phyloP scores from a whole-genome alignment of 805 yeast genomes.

The Kluyveromyces siamensis region DNA sequence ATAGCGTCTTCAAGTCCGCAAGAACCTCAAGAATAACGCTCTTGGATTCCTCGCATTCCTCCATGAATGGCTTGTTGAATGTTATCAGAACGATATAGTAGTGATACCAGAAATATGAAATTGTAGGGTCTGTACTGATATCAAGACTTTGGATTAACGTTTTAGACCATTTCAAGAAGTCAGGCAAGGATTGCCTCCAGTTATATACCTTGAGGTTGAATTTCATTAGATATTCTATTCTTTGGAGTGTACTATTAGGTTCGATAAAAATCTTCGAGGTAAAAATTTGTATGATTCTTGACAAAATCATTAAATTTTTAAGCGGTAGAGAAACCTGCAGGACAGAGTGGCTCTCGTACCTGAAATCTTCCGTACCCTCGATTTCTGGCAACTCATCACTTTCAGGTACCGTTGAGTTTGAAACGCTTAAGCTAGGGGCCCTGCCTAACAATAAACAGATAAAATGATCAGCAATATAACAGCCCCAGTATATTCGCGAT shows the following conservation, averaged over 20 bases:
- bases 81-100: conserved; percentile 52
- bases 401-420: conserved; percentile 53
- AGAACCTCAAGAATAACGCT: conserved; percentile 22
- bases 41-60: conserved; percentile 26
- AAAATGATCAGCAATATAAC: conserved; percentile 55
- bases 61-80: conserved; percentile 51
- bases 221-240: conserved; percentile 31
- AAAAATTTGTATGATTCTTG: conserved; percentile 31
- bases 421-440: conserved; percentile 44
- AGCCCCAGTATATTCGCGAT: conserved; percentile 59
- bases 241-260: conserved; percentile 24
- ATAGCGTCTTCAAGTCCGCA: conserved; percentile 21
- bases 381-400: conserved; percentile 52
- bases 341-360: conserved; percentile 29
- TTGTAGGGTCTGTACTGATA: conserved; percentile 41
- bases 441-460: conserved; percentile 51
- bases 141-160: conserved; percentile 33
- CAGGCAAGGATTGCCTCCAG: conserved; percentile 45
- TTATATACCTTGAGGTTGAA: conserved; percentile 41
- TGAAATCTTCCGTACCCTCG: conserved; percentile 53
- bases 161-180: conserved; percentile 41
- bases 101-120: conserved; percentile 43
- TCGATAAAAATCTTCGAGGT: conserved; percentile 29
- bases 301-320: conserved; percentile 36
- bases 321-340: conserved; percentile 27